These are phyloP conservation scores for Vanderwaltozyma verrucispora DNA, from an alignment of 805 yeast genomes.

Conservation along the genomic window DNA sequence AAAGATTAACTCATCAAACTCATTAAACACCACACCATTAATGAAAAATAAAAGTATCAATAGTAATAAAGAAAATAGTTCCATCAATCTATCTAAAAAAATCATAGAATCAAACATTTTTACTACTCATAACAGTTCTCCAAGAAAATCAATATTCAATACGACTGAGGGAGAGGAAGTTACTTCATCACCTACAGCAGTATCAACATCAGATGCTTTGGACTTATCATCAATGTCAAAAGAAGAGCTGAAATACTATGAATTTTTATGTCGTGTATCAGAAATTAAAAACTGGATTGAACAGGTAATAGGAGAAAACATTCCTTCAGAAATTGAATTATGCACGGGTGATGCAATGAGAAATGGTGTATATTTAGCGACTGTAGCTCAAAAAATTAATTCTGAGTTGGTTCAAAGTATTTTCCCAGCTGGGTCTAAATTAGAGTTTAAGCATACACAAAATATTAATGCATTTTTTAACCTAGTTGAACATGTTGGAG, in stretches of 20 bases:
- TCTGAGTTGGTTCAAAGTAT: slow-evolving; percentile 52
- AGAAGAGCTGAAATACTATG: slow-evolving; percentile 44
- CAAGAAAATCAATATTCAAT: no score
- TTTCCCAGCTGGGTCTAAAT: slow-evolving; percentile 45
- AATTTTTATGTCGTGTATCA: slow-evolving; percentile 67
- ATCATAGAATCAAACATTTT: no score
- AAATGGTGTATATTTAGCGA: slow-evolving; percentile 81
- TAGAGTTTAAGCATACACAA: slow-evolving; percentile 86
- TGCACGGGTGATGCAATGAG: slow-evolving; percentile 49
- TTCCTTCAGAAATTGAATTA: slow-evolving; percentile 48
- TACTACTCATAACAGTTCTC: not conserved
- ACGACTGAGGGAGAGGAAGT: no score
- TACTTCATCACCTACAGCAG: no score
- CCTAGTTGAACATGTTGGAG: slow-evolving; percentile 54
- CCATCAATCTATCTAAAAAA: not conserved
- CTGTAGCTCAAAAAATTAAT: slow-evolving; percentile 59
- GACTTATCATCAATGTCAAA: slow-evolving; percentile 1
- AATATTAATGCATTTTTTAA: slow-evolving; percentile 78
- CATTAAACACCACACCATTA: not conserved
- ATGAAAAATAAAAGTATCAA: not conserved
- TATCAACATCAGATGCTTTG: not conserved
- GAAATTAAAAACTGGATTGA: slow-evolving; percentile 82
- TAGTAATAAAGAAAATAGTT: not conserved
- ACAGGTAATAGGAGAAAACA: slow-evolving; percentile 43
- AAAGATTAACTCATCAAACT: slow-evolving; percentile 11